These are phyloP conservation scores for Hyphodiscus hymeniophilus DNA, from an alignment of 495 filamentous ascomycete species.

Conservation along the genomic window DNA sequence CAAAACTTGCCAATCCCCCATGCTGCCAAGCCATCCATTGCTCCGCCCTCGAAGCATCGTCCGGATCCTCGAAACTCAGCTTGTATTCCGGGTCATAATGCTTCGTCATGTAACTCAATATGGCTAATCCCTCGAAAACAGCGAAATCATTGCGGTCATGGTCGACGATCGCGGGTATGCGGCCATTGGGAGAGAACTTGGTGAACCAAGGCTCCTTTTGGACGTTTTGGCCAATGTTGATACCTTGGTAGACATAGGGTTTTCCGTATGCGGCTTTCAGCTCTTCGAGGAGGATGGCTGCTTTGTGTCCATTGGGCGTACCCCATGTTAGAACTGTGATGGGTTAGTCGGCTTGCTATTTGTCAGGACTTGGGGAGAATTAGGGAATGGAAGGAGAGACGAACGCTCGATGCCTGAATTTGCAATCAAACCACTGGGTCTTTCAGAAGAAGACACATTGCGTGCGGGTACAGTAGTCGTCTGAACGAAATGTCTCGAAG, in stretches of 20 bases:
- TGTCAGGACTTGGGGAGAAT: no score
- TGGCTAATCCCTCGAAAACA: slow-evolving; percentile 70
- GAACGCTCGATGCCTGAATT: slow-evolving; percentile 50
- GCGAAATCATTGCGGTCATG: slow-evolving; percentile 53
- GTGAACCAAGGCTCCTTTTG: slow-evolving; percentile 65
- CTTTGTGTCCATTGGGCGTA: slow-evolving; percentile 50
- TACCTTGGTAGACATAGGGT: slow-evolving; percentile 50
- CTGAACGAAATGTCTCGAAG: slow-evolving; percentile 12
- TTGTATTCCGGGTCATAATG: slow-evolving; percentile 72
- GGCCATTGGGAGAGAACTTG: slow-evolving; percentile 76
- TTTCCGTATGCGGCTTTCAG: slow-evolving; percentile 48
- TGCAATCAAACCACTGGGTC: slow-evolving; percentile 43
- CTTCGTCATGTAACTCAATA: slow-evolving; percentile 68
- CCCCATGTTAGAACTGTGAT: slow-evolving; percentile 41
- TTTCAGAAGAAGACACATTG: slow-evolving; percentile 22
- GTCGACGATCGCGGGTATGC: slow-evolving; percentile 78
- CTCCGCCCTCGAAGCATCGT: slow-evolving; percentile 62
- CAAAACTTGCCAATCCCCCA: slow-evolving; percentile 42
- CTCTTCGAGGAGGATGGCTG: slow-evolving; percentile 74
- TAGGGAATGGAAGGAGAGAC: no score
- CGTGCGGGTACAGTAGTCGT: slow-evolving; percentile 1
- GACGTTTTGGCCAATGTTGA: slow-evolving; percentile 61
- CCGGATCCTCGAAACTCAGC: slow-evolving; percentile 57
- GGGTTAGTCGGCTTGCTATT: no score
- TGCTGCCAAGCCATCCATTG: slow-evolving; percentile 65